These are phyloP conservation scores for Fistulifera solaris DNA, from an alignment of 108 stramenopile genomes.

Conservation along the genomic window DNA sequence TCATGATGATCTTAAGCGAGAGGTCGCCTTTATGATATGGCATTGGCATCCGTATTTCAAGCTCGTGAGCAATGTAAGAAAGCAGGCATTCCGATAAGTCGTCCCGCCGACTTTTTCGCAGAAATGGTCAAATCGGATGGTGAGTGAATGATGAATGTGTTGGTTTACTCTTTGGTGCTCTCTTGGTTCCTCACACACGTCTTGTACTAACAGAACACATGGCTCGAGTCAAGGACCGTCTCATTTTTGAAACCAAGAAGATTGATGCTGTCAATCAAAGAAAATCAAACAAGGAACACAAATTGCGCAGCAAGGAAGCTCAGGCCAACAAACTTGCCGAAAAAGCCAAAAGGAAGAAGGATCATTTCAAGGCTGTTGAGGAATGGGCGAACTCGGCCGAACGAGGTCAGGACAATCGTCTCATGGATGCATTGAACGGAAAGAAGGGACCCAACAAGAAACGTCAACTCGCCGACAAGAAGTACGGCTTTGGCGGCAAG, in stretches of 20 bases:
- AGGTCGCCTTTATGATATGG: slow-evolving; percentile 93
- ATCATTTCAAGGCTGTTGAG: slow-evolving; percentile 69
- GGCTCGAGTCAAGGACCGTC: slow-evolving; percentile 94
- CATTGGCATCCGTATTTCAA: slow-evolving; percentile 77
- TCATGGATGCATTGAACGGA: slow-evolving; percentile 12
- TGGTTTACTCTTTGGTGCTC: background rate
- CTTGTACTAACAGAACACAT: slow-evolving; percentile 54
- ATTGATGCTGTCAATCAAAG: slow-evolving; percentile 91
- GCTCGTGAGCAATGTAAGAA: slow-evolving; percentile 56
- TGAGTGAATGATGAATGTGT: slow-evolving; percentile 28
- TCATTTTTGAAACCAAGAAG: slow-evolving; percentile 97
- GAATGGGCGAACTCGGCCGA: slow-evolving; percentile 75
- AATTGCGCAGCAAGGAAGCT: slow-evolving; percentile 41
- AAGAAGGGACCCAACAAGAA: slow-evolving; percentile 45
- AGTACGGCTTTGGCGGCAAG: slow-evolving; percentile 81
- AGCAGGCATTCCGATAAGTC: slow-evolving; percentile 57
- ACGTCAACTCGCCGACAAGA: slow-evolving; percentile 48
- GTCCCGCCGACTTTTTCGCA: slow-evolving; percentile 97
- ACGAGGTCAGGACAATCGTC: slow-evolving; percentile 53
- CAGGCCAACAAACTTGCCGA: slow-evolving; percentile 80
- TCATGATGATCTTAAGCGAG: slow-evolving; percentile 95
- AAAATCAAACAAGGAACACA: slow-evolving; percentile 48
- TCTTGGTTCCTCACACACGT: background rate
- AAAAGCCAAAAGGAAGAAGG: slow-evolving; percentile 83
- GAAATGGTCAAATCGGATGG: slow-evolving; percentile 99